Base-by-base conservation (phyloP, 164 flowering plant genomes). In the Cinnamomum micranthum region DNA sequence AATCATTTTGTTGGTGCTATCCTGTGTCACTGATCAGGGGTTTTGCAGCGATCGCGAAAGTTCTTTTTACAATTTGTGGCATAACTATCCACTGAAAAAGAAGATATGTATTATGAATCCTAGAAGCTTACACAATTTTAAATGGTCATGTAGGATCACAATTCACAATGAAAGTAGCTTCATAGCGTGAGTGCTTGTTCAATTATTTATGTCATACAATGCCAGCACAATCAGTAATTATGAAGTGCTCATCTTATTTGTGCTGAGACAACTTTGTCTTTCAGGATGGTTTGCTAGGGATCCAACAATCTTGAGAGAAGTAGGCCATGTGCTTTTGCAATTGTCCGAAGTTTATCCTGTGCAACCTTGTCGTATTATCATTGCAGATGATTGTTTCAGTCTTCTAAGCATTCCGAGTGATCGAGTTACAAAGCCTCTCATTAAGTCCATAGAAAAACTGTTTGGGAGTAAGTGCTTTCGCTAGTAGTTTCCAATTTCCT, bases 241-340 rank as follows among this genome's bases (percentile, higher is more conserved):
- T 64, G 12, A 23, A 22, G 25, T 64, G 12, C 35, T 66, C 69
- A 14, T 31, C n/a, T 27, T 27, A 23, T n/a, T 66, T 25, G 14
- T 66, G 20, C 28, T 66, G 28, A 66, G 41, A 55, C 17, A 55
- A 6, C 28, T 11, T 50, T 62, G n/a, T 19, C 55, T 1, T 74
- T 17, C 81, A 92, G 98, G 99, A 78, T 95, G 97, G 99, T 93
- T 95, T 90, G 92, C 95, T 33, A 86, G 91, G 86, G 90, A 93
- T 80, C 91, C 97, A 25, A 68, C 13, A 68, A 82, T 87, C 28
- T 82, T 95, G 82, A 88, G 81, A 59, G 80, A 68, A 77, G 95
- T 95, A 55, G 99, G 99, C 17, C 84, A 73, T 31, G 85, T 88
- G 28, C 82, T 95, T 20, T 85, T 95, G 76, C 86, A 79, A 75